Evolutionary conservation across 2,329 filamentous ascomycete genomes (phyloP), one percentile per base, ranked within the genome.

Genomic region (Neofusicoccum laricinum): DNA sequence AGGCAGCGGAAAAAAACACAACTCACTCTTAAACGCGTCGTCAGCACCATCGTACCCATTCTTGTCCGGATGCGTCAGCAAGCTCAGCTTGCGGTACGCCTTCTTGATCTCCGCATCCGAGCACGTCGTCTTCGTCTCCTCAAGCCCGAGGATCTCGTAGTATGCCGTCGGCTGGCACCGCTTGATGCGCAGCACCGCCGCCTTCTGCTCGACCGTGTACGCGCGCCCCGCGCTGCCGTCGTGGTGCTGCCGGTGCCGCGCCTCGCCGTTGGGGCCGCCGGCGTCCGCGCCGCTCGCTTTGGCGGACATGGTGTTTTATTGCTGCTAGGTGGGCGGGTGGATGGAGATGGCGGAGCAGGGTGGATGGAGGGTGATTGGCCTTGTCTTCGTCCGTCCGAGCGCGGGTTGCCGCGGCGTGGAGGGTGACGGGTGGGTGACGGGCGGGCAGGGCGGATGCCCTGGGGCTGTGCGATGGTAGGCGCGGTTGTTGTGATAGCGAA

Each of bases 11-110:
- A 30, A 7, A 7, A 6, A 30, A 40, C 38, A 30, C 43, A 8
- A 79, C 84, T 77, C 73, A 88, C 86, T 91, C 83, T 99, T 99
- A 82, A 99, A 99, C 36, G 95, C 95, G 81, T 99, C 95, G 76
- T 97, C 95, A 63, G 95, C 94, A 66, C 96, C 88, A 41, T 94
- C 89, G 76, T 97, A 93, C 58, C 93, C 93, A 84, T 99, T 99
- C 83, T 99, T 99, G 83, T 99, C 95, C 68, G 95, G 95, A 82
- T 99, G 95, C 66, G 95, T 99, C 73, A 98, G 84, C 72, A 99
- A 82, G 75, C 91, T 95, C 76, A 96, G 85, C 80, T 97, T 98
- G 73, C 94, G 87, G 80, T 99, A 99, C 6, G 95, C 94, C 82
- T 98, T 98, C 79, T 98, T 99, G 75, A 99, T 93, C 73, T 98